These are phyloP conservation scores for Tetradesmus obliquus DNA, from an alignment of 139 green algal genomes.

Conservation along the genomic window DNA sequence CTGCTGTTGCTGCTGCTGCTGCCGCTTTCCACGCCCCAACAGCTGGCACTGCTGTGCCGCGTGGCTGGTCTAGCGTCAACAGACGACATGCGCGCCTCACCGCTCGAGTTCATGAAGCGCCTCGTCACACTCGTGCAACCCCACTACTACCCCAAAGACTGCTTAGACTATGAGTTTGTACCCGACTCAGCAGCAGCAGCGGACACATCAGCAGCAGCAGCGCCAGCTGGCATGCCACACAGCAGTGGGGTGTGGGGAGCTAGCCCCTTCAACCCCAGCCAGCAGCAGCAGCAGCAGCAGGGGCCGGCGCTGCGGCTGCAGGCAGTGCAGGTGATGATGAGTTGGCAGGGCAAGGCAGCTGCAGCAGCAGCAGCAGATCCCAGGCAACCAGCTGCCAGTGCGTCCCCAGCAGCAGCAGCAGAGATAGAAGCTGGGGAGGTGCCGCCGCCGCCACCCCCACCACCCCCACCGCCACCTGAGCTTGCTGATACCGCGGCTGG, in stretches of 20 bases:
- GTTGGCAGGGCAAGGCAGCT: not conserved
- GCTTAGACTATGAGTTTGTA: not conserved
- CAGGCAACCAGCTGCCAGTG: not conserved
- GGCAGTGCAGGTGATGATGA: not conserved
- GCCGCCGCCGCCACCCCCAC: not conserved
- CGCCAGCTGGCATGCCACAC: not conserved
- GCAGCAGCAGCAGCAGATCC: not conserved
- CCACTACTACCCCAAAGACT: not conserved
- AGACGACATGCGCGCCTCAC: not conserved
- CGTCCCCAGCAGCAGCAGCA: not conserved
- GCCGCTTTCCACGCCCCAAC: no score
- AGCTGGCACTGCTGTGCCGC: not conserved
- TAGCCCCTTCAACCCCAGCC: no score
- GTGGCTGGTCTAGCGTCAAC: not conserved
- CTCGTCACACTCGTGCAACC: not conserved
- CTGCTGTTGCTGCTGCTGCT: no score
- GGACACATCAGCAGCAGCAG: not conserved
- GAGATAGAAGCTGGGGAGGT: not conserved
- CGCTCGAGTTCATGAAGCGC: not conserved
- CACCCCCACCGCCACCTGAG: not conserved
- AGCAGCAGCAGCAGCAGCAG: not conserved
- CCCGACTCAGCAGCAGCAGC: not conserved
- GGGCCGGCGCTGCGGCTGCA: not conserved
- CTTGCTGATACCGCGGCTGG: not conserved
- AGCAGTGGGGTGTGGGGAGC: not conserved